Evolutionary conservation across 2,329 filamentous ascomycete species (phyloP).

Genomic region (Sporothrix globosa): DNA sequence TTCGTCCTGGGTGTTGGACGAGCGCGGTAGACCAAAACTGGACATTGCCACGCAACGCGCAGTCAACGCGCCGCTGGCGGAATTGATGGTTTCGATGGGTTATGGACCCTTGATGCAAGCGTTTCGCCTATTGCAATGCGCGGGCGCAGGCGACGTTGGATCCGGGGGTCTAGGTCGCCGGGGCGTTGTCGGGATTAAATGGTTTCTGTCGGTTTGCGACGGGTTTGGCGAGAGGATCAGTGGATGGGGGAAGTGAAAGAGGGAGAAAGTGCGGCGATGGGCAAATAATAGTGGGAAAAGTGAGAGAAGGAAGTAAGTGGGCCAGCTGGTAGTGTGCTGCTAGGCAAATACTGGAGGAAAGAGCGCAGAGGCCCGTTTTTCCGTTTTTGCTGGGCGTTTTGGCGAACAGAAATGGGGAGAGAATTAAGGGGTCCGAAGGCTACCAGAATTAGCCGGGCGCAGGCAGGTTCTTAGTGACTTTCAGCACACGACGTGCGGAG

Average conservation of each 20-base stretch:
- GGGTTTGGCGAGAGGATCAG: constrained; percentile 34
- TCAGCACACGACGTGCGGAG: neutral
- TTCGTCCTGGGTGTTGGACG: constrained; percentile 30
- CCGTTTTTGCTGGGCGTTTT: constrained; percentile 9
- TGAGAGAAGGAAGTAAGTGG: constrained; percentile 15
- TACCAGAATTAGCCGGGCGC: neutral
- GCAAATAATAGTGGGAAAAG: constrained; percentile 27
- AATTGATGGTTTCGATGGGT: constrained; percentile 23
- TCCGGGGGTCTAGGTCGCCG: neutral
- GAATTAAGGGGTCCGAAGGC: neutral
- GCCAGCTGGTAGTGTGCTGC: neutral
- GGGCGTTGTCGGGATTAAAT: constrained; percentile 33
- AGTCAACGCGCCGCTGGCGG: neutral
- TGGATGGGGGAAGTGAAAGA: constrained; percentile 22
- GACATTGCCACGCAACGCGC: constrained; percentile 38
- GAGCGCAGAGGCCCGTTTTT: neutral
- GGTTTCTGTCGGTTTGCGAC: constrained; percentile 41
- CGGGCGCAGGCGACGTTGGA: constrained; percentile 12
- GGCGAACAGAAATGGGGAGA: neutral
- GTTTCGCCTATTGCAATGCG: constrained; percentile 7
- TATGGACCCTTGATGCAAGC: constrained; percentile 13
- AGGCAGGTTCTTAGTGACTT: neutral
- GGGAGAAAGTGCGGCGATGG: constrained; percentile 4
- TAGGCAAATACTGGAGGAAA: neutral
- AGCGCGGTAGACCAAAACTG: constrained; percentile 37